Evolutionary conservation across 2,329 filamentous ascomycete genomes (phyloP), one percentile per base, ranked within the genome.

Genomic region (Bretziella fagacearum): DNA sequence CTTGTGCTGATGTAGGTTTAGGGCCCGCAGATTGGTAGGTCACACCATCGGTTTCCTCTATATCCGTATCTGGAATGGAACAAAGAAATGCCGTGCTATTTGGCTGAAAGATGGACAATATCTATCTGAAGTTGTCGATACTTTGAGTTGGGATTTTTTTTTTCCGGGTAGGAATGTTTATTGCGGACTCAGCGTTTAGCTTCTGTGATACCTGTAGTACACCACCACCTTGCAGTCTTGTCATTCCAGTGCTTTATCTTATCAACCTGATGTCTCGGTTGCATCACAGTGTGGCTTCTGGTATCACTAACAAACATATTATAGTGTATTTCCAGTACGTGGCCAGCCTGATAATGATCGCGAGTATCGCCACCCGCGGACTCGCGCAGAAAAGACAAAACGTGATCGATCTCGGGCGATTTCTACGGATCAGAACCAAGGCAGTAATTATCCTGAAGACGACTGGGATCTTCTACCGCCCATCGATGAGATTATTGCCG

Each of bases 271-370:
- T 23, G n/a, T 32, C 25, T n/a, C n/a, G 22, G 13, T 39, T 20
- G 10, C 3, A 20, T 32, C 8, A 44, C 26, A 44, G 17, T 32
- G n/a, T 17, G 13, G n/a, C n/a, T n/a, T n/a, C n/a, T n/a, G n/a
- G 10, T 32, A 15, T 6, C 32, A 46, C 26, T 37, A 22, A 39
- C 33, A 20, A 11, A 17, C 30, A 35, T 33, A 11, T 11, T 4
- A 20, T 47, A 74, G 71, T 55, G 55, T 66, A 32, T 75, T 74
- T 52, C 68, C 69, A 0, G 60, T 62, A 15, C 66, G 71, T 44
- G 72, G 72, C 33, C 66, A 72, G 37, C 64, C 66, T 7, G 70
- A 75, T 50, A 58, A 64, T 54, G 72, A 76, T 55, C 70, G 72
- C 29, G 65, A 68, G 10, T 74, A 71, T 52, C 69, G 72, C 37